These are phyloP conservation scores for Pseudozyma hubeiensis DNA, from an alignment of 1,284 basidiomycete genomes.

Conservation along the genomic window DNA sequence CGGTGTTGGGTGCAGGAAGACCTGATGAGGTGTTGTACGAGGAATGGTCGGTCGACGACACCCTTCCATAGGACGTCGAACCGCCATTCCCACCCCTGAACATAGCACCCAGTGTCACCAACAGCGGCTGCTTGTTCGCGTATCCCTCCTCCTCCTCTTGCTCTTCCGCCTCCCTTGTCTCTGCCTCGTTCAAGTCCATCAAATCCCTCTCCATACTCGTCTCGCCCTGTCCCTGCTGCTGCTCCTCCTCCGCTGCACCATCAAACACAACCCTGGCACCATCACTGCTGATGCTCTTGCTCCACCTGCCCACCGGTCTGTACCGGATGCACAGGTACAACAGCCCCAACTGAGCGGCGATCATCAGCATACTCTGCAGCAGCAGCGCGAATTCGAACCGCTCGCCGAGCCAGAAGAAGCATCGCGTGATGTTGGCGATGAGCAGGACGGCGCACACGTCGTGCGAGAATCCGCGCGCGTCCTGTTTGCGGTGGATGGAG, in stretches of 20 bases:
- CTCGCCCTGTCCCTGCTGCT: not conserved
- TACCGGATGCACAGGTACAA: constrained; percentile 72
- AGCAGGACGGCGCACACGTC: constrained; percentile 61
- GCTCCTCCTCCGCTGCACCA: constrained; percentile 7
- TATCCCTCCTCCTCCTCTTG: constrained; percentile 24
- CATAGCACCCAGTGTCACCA: constrained; percentile 30
- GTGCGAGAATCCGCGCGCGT: constrained; percentile 82
- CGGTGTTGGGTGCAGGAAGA: not conserved
- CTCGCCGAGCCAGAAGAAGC: constrained; percentile 80
- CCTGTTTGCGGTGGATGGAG: constrained; percentile 67
- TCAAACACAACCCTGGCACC: constrained; percentile 42
- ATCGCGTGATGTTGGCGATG: constrained; percentile 60
- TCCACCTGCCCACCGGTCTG: constrained; percentile 54
- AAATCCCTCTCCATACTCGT: constrained; percentile 8
- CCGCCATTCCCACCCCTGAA: constrained; percentile 9
- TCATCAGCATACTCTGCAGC: constrained; percentile 68
- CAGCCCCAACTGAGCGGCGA: constrained; percentile 71
- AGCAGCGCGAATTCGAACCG: constrained; percentile 79
- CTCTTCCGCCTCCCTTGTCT: not conserved
- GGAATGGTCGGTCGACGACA: constrained; percentile 20
- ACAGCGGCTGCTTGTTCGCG: constrained; percentile 47
- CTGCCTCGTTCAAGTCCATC: constrained; percentile 23
- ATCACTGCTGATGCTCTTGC: constrained; percentile 40
- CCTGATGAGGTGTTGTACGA: constrained; percentile 8
- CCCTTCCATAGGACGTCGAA: constrained; percentile 8